A percentile compares a stretch with the other conserved stretches of the same genome.
Evolutionary conservation across 208 protist genomes (phyloP).

Genomic region (Porcisia hertigi): DNA sequence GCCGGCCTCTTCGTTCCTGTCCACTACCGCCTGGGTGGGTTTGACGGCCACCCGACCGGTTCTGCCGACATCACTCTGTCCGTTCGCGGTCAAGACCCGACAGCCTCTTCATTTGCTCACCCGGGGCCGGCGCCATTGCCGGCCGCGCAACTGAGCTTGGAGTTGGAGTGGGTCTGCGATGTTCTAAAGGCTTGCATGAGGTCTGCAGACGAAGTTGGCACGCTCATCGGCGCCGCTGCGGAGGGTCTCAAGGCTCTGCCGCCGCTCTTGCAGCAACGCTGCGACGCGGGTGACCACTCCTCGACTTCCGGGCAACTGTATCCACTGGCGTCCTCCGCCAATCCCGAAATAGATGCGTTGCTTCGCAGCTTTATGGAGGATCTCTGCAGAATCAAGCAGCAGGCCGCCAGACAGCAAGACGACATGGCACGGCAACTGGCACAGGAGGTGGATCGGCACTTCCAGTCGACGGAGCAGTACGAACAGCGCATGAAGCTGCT

Average conservation of each 20-base stretch:
- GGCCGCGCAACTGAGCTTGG: constrained; percentile 16
- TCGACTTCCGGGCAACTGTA: background rate
- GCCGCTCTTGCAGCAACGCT: background rate
- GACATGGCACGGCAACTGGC: constrained; percentile 53
- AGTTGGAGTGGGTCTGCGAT: constrained; percentile 66
- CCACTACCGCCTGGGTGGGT: background rate
- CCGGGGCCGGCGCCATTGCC: background rate
- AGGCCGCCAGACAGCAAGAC: constrained; percentile 39
- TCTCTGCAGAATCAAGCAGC: constrained; percentile 31
- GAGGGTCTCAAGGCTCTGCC: constrained; percentile 13
- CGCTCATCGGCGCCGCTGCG: constrained; percentile 17
- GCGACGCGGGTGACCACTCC: background rate
- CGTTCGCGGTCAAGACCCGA: background rate
- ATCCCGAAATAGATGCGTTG: constrained; percentile 38
- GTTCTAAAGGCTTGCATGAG: constrained; percentile 59
- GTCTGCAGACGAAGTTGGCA: constrained; percentile 35
- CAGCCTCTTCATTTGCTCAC: background rate
- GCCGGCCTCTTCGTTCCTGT: constrained; percentile 12
- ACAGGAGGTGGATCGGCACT: constrained; percentile 56
- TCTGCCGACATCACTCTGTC: background rate
- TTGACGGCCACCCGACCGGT: background rate
- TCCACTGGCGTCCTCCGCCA: constrained; percentile 16
- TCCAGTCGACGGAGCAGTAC: constrained; percentile 60
- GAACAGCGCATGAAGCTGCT: constrained; percentile 46
- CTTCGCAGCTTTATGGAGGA: constrained; percentile 47